Conservation (phyloP, 2,329 filamentous ascomycete species). For the Epichloe bromicola region DNA sequence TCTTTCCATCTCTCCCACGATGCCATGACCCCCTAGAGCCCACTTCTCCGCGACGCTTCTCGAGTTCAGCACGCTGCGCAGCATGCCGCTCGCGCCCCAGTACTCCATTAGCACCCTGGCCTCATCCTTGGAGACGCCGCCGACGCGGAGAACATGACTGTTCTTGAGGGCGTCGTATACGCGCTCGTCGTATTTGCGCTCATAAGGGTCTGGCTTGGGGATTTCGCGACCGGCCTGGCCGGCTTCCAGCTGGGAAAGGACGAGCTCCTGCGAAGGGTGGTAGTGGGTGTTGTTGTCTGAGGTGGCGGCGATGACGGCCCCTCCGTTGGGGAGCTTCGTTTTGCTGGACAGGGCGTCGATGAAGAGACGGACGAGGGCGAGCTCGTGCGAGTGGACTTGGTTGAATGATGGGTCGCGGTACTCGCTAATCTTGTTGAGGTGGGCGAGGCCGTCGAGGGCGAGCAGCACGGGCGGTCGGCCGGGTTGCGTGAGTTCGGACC, state of each 20-base stretch:
- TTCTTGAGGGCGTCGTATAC: constrained; percentile 39
- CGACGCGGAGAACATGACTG: constrained; percentile 42
- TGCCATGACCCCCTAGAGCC: constrained; percentile 70
- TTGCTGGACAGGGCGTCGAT: constrained; percentile 55
- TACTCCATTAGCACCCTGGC: constrained; percentile 78
- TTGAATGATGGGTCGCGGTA: constrained; percentile 63
- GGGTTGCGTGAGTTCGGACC: constrained; percentile 57
- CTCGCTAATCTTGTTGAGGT: constrained; percentile 65
- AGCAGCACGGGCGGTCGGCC: constrained; percentile 52
- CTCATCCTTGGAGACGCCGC: constrained; percentile 61
- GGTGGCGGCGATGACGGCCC: constrained; percentile 62
- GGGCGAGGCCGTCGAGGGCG: constrained; percentile 63
- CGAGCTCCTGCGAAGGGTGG: constrained; percentile 54
- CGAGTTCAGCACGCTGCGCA: constrained; percentile 59
- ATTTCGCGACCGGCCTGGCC: constrained; percentile 22
- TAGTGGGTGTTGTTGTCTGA: constrained; percentile 56
- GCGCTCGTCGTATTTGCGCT: constrained; percentile 42
- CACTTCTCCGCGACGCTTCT: constrained; percentile 66
- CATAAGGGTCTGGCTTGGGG: constrained; percentile 38
- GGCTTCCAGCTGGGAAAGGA: constrained; percentile 44
- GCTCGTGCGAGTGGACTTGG: constrained; percentile 73
- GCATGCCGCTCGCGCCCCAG: constrained; percentile 74
- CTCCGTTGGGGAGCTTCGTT: constrained; percentile 53
- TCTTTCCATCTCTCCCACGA: constrained; percentile 77
- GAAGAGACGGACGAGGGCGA: constrained; percentile 65